Conservation (phyloP, 2,329 filamentous ascomycete species). For the Coniosporium tulheliwenetii region DNA sequence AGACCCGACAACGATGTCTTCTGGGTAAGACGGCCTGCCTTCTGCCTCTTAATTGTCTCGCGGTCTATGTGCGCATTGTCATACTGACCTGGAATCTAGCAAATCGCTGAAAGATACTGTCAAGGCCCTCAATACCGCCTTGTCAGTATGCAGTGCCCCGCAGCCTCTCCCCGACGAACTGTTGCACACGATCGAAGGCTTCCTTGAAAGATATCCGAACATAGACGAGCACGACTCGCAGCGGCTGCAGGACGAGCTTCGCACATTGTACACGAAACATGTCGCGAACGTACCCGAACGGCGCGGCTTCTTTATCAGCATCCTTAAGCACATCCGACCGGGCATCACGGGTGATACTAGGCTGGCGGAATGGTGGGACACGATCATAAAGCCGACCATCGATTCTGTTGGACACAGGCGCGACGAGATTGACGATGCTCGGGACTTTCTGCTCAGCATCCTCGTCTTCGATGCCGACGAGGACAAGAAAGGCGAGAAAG, state of each 20-base stretch:
- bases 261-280: slow-evolving; percentile 48
- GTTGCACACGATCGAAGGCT: slow-evolving; percentile 44
- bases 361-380: slow-evolving; percentile 57
- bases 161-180: slow-evolving; percentile 53
- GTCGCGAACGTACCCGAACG: slow-evolving; percentile 41
- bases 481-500: slow-evolving; percentile 30
- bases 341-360: slow-evolving; percentile 47
- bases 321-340: slow-evolving; percentile 48
- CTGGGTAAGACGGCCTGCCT: slow-evolving; percentile 3
- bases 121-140: slow-evolving; percentile 27
- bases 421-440: slow-evolving; percentile 46
- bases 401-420: slow-evolving; percentile 45
- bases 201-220: slow-evolving; percentile 50
- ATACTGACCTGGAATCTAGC: slow-evolving; percentile 1
- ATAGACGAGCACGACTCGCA: slow-evolving; percentile 55
- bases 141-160: slow-evolving; percentile 22
- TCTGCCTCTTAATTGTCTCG: no score
- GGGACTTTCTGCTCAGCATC: slow-evolving; percentile 48
- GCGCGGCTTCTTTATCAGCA: slow-evolving; percentile 51
- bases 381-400: slow-evolving; percentile 40
- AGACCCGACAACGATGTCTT: slow-evolving; percentile 5
- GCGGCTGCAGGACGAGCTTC: slow-evolving; percentile 57
- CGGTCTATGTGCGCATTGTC: no score
- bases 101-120: slow-evolving; percentile 34
- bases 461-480: slow-evolving; percentile 47